phyloP scores from a whole-genome alignment of 2,329 filamentous ascomycete species.

The Zalaria sp. region DNA sequence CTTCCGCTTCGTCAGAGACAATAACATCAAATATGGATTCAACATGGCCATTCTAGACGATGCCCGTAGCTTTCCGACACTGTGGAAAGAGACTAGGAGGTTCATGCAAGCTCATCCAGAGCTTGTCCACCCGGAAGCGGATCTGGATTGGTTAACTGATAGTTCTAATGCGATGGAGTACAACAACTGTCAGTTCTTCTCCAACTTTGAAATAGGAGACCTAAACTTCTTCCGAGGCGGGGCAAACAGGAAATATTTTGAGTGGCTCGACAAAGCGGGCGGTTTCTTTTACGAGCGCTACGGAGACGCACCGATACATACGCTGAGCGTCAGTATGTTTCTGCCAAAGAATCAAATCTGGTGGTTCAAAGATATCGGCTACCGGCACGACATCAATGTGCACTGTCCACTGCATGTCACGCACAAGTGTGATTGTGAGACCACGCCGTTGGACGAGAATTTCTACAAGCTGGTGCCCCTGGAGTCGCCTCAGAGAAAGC shows the following conservation, averaged over 20 bases:
- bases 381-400: constrained; percentile 2
- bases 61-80: too few species aligned
- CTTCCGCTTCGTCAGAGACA: constrained; percentile 20
- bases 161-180: constrained; percentile 18
- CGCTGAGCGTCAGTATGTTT: constrained; percentile 41
- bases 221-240: constrained; percentile 35
- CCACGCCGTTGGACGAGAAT: too few species aligned
- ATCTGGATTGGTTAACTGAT: too few species aligned
- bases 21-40: constrained; percentile 31
- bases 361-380: constrained; percentile 33
- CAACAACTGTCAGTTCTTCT: constrained; percentile 37
- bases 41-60: constrained; percentile 34
- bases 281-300: constrained; percentile 35
- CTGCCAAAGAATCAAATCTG: constrained; percentile 36
- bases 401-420: not conserved
- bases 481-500: too few species aligned
- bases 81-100: too few species aligned
- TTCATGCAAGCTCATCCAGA: too few species aligned
- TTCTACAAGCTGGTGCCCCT: too few species aligned
- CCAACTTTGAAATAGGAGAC: constrained; percentile 40
- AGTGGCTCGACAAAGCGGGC: constrained; percentile 34
- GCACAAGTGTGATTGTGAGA: constrained; percentile 4
- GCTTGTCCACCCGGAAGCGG: too few species aligned
- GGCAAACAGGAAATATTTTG: constrained; percentile 34
- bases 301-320: constrained; percentile 37